Base-by-base conservation (phyloP, 164 flowering plant species). In the Vitis rotundifolia region DNA sequence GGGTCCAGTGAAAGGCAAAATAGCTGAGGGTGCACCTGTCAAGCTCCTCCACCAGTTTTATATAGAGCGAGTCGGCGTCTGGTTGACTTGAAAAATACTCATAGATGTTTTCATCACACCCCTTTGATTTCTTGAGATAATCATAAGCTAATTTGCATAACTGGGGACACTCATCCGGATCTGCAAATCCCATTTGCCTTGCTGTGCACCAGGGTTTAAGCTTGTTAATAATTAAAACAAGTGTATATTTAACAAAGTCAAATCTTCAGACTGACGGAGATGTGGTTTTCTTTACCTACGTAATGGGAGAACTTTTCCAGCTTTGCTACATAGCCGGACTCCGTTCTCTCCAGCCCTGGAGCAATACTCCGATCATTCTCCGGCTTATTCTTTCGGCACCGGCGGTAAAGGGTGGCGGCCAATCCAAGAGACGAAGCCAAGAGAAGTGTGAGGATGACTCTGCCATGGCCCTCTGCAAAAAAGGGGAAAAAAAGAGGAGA, bases 1-100 rank as follows among this genome's bases (percentile, higher is more conserved):
- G 90, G 65, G 54, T 76, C 99, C 99, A 95, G 68, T 95, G 87
- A 68, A 88, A 95, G 3, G 90, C 88, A 71, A 95, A 95, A 51
- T 93, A 95, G 9, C 81, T 77, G 47, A 93, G 85, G 56, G 89
- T 87, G 76, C 98, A 95, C 68, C 80, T 79, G 44, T 95, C 98
- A 19, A 95, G 75, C 70, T 95, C 99, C 56, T 90, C 88, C 9
- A 87, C 67, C 15, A 95, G 83, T 75, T 83, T 89, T 44, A 76
- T 82, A 63, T 73, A 91, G 22, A 93, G 66, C 28, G 79, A 70
- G 1, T 89, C 89, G 0, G 81, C 89, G 14, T 86, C 78, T 19
- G 80, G 64, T 50, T 84, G 78, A 5, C 68, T 75, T 0, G 75
- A 76, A 28, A 90, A 84, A 51, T 71, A 90, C n/a, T 74, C 88